A percentile compares a stretch with the other conserved stretches of the same genome.
phyloP scores from a whole-genome alignment of 805 yeast species.

The Suhomyces faveliae region DNA sequence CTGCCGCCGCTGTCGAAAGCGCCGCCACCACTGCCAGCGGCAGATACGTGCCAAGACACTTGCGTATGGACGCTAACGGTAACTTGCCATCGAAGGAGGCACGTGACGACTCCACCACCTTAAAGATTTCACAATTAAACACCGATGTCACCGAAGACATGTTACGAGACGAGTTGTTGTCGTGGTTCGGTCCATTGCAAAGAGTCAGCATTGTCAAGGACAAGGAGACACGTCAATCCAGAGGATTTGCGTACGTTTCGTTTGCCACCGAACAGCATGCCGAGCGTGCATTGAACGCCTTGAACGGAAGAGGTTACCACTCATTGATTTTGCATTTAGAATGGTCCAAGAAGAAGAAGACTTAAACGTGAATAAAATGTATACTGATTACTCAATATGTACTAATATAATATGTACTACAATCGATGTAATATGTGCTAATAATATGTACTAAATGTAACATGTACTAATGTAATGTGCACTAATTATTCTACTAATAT shows the following conservation, averaged over 20 bases:
- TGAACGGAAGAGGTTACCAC: constrained; percentile 91
- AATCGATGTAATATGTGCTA: too few relatives aligned
- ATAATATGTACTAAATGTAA: too few relatives aligned
- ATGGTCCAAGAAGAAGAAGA: constrained; percentile 47
- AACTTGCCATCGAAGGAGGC: constrained; percentile 38
- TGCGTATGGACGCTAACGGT: constrained; percentile 45
- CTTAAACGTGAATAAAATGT: too few relatives aligned
- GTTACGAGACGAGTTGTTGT: constrained; percentile 69
- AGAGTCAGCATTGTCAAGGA: constrained; percentile 85
- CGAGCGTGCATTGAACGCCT: constrained; percentile 66
- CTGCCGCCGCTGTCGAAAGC: constrained; percentile 23
- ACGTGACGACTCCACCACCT: constrained; percentile 83
- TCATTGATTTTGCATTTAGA: constrained; percentile 65
- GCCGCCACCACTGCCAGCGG: constrained; percentile 22
- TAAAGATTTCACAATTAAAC: constrained; percentile 89
- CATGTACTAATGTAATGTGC: too few relatives aligned
- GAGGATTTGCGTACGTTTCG: constrained; percentile 94
- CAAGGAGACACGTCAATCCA: constrained; percentile 89
- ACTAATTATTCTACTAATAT: too few relatives aligned
- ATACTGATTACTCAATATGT: too few relatives aligned
- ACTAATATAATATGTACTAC: too few relatives aligned
- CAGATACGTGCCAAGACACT: constrained; percentile 46
- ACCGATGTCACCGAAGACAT: constrained; percentile 79
- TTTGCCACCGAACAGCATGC: constrained; percentile 69
- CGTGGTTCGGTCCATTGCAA: constrained; percentile 61